These are phyloP conservation scores for Neospora caninum DNA, from an alignment of 169 alveolate species.

Conservation along the genomic window DNA sequence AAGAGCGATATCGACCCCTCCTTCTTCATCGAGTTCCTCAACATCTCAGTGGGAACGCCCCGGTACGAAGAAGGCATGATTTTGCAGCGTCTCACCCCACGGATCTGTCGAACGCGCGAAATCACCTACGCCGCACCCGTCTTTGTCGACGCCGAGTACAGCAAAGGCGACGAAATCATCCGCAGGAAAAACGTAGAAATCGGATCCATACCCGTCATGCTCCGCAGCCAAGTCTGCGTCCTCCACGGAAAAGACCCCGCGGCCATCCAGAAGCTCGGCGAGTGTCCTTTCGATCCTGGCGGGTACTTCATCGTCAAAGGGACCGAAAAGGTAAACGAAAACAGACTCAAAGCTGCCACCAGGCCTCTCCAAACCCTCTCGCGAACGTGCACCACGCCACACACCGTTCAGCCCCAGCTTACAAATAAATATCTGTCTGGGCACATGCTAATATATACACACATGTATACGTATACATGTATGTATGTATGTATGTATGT, in stretches of 20 bases:
- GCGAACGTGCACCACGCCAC: no score
- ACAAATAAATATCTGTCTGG: neutral
- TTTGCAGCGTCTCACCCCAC: slow-evolving; percentile 91
- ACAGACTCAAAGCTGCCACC: neutral
- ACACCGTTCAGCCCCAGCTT: no score
- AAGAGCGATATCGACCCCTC: slow-evolving; percentile 83
- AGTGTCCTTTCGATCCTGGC: slow-evolving; percentile 90
- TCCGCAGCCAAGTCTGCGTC: slow-evolving; percentile 91
- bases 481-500: neutral
- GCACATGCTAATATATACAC: neutral
- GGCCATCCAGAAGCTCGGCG: slow-evolving; percentile 82
- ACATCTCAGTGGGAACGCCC: slow-evolving; percentile 91
- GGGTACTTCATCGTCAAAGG: slow-evolving; percentile 99
- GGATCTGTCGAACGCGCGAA: slow-evolving; percentile 97
- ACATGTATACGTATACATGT: neutral
- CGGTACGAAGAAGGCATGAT: slow-evolving; percentile 84
- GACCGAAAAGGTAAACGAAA: slow-evolving; percentile 95
- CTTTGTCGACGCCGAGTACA: slow-evolving; percentile 94
- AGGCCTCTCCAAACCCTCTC: no score
- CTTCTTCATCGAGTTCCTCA: slow-evolving; percentile 81
- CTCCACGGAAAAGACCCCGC: slow-evolving; percentile 78
- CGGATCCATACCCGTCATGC: slow-evolving; percentile 98
- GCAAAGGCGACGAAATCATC: slow-evolving; percentile 89
- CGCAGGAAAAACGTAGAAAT: slow-evolving; percentile 89
- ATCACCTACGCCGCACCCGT: slow-evolving; percentile 98